Conservation (phyloP, 768 basidiomycete species). For the Nevesoporus exiguus region DNA sequence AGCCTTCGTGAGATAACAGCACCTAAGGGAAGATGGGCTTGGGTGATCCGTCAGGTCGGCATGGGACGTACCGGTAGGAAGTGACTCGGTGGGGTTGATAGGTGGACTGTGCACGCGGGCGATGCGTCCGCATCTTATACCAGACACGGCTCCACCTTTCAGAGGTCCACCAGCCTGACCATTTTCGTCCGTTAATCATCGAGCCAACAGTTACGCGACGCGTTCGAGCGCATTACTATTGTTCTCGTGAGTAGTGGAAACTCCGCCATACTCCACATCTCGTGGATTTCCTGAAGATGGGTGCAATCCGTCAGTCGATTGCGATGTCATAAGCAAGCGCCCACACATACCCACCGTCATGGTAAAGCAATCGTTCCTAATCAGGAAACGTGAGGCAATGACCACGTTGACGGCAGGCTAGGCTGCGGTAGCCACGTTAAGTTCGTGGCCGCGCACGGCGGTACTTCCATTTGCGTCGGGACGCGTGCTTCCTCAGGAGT, state of each 20-base stretch:
- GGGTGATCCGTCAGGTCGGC: not conserved
- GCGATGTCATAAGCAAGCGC: not conserved
- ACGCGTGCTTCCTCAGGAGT: not conserved
- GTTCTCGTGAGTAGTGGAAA: conserved; percentile 5
- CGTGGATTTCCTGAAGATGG: not conserved
- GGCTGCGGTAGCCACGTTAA: not conserved
- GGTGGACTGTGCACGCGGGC: not conserved
- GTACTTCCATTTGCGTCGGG: not conserved
- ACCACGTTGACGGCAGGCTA: not conserved
- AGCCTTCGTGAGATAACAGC: not conserved
- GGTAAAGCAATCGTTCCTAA: conserved; percentile 5
- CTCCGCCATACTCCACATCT: conserved; percentile 9
- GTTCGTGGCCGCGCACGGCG: too few relatives aligned
- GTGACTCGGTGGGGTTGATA: not conserved
- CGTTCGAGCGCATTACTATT: conserved; percentile 9
- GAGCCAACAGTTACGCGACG: not conserved
- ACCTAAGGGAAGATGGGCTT: not conserved
- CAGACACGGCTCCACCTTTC: not conserved
- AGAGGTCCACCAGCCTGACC: conserved; percentile 4
- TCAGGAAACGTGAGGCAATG: not conserved
- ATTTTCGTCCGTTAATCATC: conserved; percentile 7
- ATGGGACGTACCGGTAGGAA: not conserved
- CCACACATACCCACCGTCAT: conserved; percentile 7
- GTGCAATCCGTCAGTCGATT: not conserved
- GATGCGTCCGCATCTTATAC: conserved; percentile 19